A percentile compares a stretch with the other conserved stretches of the same genome.
phyloP scores from a whole-genome alignment of 2,329 filamentous ascomycete species.

The Bipolaris zeicola region DNA sequence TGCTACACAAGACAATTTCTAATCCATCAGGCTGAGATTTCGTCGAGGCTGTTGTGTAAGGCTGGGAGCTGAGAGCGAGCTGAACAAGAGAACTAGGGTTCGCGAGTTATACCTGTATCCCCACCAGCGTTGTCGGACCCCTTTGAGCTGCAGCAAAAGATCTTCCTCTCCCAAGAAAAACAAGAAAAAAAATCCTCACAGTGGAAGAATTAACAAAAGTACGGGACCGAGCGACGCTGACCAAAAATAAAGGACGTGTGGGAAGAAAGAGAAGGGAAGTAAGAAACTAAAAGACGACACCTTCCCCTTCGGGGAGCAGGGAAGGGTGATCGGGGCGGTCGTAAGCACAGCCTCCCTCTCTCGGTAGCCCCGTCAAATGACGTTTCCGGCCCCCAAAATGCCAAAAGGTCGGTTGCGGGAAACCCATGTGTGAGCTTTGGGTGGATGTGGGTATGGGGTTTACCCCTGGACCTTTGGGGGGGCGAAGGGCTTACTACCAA shows the following conservation, averaged over 20 bases:
- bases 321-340: background rate
- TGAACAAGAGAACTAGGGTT: background rate
- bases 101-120: background rate
- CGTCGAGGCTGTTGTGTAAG: background rate
- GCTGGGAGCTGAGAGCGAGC: background rate
- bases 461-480: constrained; percentile 8
- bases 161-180: background rate
- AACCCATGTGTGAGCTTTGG: background rate
- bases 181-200: background rate
- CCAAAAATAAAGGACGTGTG: background rate
- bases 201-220: background rate
- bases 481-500: constrained; percentile 3
- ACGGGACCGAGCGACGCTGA: background rate
- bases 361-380: constrained; percentile 2
- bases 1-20: background rate
- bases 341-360: constrained; percentile 3
- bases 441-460: background rate
- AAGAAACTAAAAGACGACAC: background rate
- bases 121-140: background rate
- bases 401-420: background rate
- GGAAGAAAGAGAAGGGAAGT: background rate
- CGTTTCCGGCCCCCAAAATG: background rate
- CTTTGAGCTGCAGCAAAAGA: background rate
- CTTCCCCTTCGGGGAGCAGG: background rate
- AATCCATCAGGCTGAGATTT: background rate